Evolutionary conservation across 345 rosid genomes (phyloP).

Genomic region (Salix viminalis): DNA sequence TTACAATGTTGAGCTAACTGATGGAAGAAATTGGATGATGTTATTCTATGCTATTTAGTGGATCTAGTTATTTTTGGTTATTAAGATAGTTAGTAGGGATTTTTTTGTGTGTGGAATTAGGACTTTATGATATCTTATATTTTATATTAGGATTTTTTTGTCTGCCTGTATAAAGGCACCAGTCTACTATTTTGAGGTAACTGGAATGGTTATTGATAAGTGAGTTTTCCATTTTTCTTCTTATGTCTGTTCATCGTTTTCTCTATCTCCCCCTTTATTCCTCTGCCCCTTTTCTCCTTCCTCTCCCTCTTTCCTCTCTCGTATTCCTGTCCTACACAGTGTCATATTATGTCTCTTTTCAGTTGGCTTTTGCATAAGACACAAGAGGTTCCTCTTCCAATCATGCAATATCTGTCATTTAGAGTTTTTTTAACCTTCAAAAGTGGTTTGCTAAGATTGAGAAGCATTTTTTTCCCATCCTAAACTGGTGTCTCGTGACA

Average conservation of each 20-base stretch:
- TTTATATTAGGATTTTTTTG: background rate
- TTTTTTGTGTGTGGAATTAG: background rate
- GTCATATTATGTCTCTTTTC: background rate
- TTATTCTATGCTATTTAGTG: background rate
- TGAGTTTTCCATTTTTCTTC: background rate
- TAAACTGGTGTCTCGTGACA: background rate
- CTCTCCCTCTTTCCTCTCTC: background rate
- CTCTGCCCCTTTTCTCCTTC: no score
- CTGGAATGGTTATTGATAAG: background rate
- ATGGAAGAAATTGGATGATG: background rate
- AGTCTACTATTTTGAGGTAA: background rate
- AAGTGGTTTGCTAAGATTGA: constrained; percentile 4
- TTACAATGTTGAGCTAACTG: background rate
- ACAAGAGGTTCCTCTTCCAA: background rate
- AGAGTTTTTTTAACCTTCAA: no score
- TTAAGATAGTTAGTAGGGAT: background rate
- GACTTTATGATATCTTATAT: background rate
- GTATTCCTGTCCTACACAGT: background rate
- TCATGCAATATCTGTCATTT: background rate
- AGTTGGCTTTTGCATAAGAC: background rate
- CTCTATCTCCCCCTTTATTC: background rate
- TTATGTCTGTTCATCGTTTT: background rate
- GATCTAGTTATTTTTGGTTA: background rate
- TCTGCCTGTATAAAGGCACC: background rate
- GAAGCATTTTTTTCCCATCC: background rate